Percentiles rank a stretch among this genome's conserved stretches.
Conservation (phyloP, 805 yeast genomes). For the Lipomyces starkeyi region DNA sequence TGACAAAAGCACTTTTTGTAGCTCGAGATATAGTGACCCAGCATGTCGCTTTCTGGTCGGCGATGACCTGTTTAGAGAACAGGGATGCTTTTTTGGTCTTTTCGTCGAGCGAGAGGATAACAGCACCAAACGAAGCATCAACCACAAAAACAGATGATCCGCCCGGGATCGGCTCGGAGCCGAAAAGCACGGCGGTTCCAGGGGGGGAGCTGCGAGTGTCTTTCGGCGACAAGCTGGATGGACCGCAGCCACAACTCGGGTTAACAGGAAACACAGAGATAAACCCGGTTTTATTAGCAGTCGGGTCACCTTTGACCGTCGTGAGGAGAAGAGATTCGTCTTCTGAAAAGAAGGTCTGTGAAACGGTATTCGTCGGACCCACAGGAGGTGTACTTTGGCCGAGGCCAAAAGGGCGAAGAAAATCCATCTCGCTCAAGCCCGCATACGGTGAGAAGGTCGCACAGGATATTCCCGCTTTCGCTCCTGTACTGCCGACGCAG, state of each 20-base stretch:
- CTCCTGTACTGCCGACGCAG: constrained; percentile 9
- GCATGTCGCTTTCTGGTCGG: constrained; percentile 3
- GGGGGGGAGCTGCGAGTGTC: background rate
- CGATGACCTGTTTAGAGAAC: background rate
- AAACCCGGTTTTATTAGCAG: constrained; percentile 4
- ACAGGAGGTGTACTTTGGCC: constrained; percentile 1
- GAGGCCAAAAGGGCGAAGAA: constrained; percentile 1
- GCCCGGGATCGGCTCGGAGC: background rate
- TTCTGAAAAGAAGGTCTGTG: constrained; percentile 3
- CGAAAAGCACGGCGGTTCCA: constrained; percentile 8
- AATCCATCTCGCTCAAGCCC: constrained; percentile 9
- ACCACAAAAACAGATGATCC: background rate
- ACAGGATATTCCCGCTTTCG: constrained; percentile 8
- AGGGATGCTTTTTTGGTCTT: background rate
- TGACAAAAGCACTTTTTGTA: background rate
- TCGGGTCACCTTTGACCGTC: background rate
- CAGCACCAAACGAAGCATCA: constrained; percentile 5
- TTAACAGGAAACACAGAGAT: background rate
- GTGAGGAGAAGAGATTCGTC: constrained; percentile 4
- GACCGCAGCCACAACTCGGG: background rate
- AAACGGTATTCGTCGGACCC: background rate
- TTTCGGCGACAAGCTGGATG: background rate
- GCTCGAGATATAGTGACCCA: background rate
- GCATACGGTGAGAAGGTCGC: background rate
- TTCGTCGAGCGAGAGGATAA: background rate